These are phyloP conservation scores for Aspergillus calidoustus DNA, from an alignment of 2,329 filamentous ascomycete species.

Conservation along the genomic window DNA sequence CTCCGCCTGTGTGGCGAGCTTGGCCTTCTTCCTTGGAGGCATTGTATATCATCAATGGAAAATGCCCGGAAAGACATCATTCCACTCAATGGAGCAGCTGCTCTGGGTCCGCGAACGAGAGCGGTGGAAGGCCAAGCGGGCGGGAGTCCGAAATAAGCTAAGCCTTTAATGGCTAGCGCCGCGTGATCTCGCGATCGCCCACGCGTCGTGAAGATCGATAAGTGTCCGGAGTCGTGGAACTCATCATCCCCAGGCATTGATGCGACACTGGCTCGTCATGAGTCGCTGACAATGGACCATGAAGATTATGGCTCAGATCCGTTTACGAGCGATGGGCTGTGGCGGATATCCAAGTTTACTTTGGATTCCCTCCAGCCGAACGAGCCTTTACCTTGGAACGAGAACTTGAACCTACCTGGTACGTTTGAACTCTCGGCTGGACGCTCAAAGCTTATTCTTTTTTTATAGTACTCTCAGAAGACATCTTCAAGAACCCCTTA, in stretches of 20 bases:
- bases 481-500: conserved; percentile 30
- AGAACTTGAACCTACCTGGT: conserved; percentile 40
- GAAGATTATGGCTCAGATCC: conserved; percentile 33
- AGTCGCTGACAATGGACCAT: conserved; percentile 32
- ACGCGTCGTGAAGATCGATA: conserved; percentile 27
- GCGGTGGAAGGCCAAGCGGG: conserved; percentile 31
- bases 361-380: conserved; percentile 42
- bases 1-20: conserved; percentile 42
- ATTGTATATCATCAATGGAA: conserved; percentile 28
- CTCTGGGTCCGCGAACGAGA: conserved; percentile 31
- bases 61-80: conserved; percentile 5
- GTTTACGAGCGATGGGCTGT: conserved; percentile 42
- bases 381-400: conserved; percentile 42
- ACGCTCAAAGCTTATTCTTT: neutral
- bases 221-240: conserved; percentile 1
- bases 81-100: neutral
- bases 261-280: conserved; percentile 12
- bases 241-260: neutral
- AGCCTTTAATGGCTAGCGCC: conserved; percentile 21
- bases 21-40: conserved; percentile 66
- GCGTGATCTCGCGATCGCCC: conserved; percentile 27
- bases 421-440: conserved; percentile 17
- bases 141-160: conserved; percentile 18
- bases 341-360: conserved; percentile 45
- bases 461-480: conserved; percentile 30